phyloP scores from a whole-genome alignment of 192 early-diverging fungal species.

The Podila horticola region DNA sequence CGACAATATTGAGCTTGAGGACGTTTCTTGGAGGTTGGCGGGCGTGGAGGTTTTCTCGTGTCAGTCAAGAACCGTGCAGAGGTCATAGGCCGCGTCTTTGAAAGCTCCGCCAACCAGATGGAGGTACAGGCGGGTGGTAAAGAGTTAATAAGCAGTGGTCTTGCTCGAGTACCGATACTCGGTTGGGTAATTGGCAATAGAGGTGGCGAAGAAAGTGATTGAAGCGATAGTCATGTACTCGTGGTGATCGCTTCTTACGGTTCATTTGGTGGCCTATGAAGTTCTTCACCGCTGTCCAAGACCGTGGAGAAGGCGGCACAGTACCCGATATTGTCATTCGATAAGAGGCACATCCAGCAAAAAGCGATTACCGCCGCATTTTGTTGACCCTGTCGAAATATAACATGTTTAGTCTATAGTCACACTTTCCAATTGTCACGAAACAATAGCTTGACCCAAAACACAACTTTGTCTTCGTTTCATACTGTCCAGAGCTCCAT shows the following conservation, averaged over 20 bases:
- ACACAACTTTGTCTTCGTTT: too few relatives aligned
- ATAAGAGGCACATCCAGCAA: too few relatives aligned
- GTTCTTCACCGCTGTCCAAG: background rate
- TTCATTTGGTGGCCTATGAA: constrained; percentile 1
- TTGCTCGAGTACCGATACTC: constrained; percentile 27
- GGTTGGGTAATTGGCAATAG: background rate
- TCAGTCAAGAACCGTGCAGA: background rate
- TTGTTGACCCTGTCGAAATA: too few relatives aligned
- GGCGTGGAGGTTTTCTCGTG: background rate
- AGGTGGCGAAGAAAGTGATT: background rate
- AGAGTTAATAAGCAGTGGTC: constrained; percentile 5
- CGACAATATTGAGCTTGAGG: constrained; percentile 34
- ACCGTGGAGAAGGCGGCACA: too few relatives aligned
- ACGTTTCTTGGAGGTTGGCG: constrained; percentile 45
- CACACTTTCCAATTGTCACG: too few relatives aligned
- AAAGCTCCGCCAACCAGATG: background rate
- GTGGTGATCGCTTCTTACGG: background rate
- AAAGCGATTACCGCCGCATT: too few relatives aligned
- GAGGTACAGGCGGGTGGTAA: background rate
- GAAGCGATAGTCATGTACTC: background rate
- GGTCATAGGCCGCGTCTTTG: background rate
- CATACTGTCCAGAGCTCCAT: too few relatives aligned
- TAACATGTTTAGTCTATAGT: too few relatives aligned
- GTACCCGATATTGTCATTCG: too few relatives aligned
- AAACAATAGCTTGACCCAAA: too few relatives aligned